Conservation (phyloP, 169 alveolate genomes). For the Plasmodium vinckei region DNA sequence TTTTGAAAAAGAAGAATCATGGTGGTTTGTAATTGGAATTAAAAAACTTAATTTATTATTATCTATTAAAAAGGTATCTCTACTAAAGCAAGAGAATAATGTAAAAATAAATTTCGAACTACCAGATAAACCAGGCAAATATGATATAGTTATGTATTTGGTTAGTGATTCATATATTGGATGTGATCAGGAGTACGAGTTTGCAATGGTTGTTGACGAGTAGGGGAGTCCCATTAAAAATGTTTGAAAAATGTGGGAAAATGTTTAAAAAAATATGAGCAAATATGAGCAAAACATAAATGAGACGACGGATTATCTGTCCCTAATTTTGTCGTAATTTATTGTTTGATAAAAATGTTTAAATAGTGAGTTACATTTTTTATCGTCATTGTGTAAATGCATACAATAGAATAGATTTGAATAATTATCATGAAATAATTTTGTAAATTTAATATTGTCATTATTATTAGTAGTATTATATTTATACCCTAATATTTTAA, state of each 20-base stretch:
- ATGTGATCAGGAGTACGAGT: slow-evolving; percentile 87
- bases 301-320: no score
- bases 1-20: slow-evolving; percentile 96
- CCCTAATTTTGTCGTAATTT: neutral
- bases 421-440: slow-evolving; percentile 52
- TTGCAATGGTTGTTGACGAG: slow-evolving; percentile 25
- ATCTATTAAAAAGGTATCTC: slow-evolving; percentile 91
- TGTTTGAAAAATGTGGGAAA: no score
- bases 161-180: slow-evolving; percentile 89
- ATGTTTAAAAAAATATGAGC: no score
- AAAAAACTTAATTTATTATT: slow-evolving; percentile 89
- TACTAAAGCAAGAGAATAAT: slow-evolving; percentile 70
- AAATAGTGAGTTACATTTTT: slow-evolving; percentile 60
- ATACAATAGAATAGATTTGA: slow-evolving; percentile 59
- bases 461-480: slow-evolving; percentile 45
- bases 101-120: slow-evolving; percentile 87
- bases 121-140: slow-evolving; percentile 86
- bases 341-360: slow-evolving; percentile 56
- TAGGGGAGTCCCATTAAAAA: neutral
- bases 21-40: slow-evolving; percentile 99
- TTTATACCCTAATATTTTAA: slow-evolving; percentile 38
- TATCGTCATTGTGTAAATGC: slow-evolving; percentile 63
- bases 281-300: no score
- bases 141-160: slow-evolving; percentile 85
- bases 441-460: slow-evolving; percentile 31